Evolutionary conservation across 257 asterid genomes (phyloP), one percentile per base, ranked within the genome.

Genomic region (Primulina eburnea): DNA sequence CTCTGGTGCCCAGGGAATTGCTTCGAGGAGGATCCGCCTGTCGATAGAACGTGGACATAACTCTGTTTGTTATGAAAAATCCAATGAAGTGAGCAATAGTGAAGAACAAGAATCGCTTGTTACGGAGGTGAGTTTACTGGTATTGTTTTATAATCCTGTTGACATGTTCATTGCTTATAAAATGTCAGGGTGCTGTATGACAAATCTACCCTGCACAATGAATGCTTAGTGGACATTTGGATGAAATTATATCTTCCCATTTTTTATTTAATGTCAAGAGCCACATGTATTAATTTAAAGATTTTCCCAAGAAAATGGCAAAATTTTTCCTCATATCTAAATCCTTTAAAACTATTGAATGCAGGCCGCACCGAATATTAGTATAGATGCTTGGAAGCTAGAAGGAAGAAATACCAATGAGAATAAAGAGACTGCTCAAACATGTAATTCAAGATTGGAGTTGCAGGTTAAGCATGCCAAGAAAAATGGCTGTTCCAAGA

Each of bases 1-100:
- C 63, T 38, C 64, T 62, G 37, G 75, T 12, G 34, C 43, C 63
- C 95, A 82, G 63, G 95, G 95, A 74, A 78, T 78, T 81, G 88
- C 92, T 71, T 70, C 84, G 33, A 84, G 90, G 69, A 83, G 90
- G 79, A 58, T 88, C 52, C 83, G 68, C 29, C 71, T 88, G 62
- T 57, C 28, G 64, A 33, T 16, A 38, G 77, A 43, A 52, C 40
- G 28, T n/a, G 56, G 37, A 65, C 77, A 64, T n/a, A 58, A 58
- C n/a, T 67, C 78, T 28, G 2, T 34, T 11, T 4, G n/a, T 57
- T 12, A 32, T n/a, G 60, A 70, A 57, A 74, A 53, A 60, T 58
- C 73, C 47, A 16, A 71, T 29, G 78, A 16, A 20, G 28, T 17
- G 24, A 66, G 29, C 55, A 38, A 30, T 57, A 62, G 5, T 26